These are phyloP conservation scores for Neurospora sp. DNA, from an alignment of 495 filamentous ascomycete species.

Conservation along the genomic window DNA sequence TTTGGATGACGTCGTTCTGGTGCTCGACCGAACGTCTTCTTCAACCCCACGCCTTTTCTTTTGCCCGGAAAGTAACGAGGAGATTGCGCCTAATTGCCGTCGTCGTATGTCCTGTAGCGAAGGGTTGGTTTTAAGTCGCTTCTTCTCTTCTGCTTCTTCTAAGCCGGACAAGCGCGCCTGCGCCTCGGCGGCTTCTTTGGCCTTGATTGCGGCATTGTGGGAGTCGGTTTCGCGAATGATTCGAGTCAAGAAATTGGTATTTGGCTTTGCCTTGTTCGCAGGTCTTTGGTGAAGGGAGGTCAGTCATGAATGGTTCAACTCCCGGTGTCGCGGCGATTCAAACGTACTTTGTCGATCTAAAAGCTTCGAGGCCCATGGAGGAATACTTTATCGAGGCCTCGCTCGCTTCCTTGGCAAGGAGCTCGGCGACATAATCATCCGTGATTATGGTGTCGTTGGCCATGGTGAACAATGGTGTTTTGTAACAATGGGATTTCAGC, in stretches of 20 bases:
- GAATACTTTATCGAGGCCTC: slow-evolving; percentile 62
- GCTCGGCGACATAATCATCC: slow-evolving; percentile 65
- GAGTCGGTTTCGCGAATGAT: slow-evolving; percentile 80
- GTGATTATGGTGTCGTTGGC: slow-evolving; percentile 38
- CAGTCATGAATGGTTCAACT: neutral
- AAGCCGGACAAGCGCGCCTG: slow-evolving; percentile 36
- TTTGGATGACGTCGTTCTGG: neutral
- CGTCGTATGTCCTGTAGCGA: slow-evolving; percentile 34
- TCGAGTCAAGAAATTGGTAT: slow-evolving; percentile 79
- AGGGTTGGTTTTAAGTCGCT: slow-evolving; percentile 28
- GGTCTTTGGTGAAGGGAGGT: slow-evolving; percentile 24
- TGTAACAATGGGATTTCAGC: neutral
- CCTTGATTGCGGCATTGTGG: slow-evolving; percentile 81
- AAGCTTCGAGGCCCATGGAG: slow-evolving; percentile 59
- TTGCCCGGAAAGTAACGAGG: slow-evolving; percentile 37
- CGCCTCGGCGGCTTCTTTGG: slow-evolving; percentile 61
- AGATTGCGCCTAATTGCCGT: slow-evolving; percentile 43
- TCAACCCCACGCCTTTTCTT: slow-evolving; percentile 24
- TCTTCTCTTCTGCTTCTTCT: slow-evolving; percentile 30
- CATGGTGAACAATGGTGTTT: slow-evolving; percentile 9
- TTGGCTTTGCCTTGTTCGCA: slow-evolving; percentile 71
- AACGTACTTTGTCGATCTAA: slow-evolving; percentile 53
- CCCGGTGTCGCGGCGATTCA: neutral
- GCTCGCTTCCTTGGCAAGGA: slow-evolving; percentile 65
- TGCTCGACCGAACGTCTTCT: slow-evolving; percentile 1